phyloP scores from a whole-genome alignment of 1,139 yeast genomes.

The Candida tetrigidarum region DNA sequence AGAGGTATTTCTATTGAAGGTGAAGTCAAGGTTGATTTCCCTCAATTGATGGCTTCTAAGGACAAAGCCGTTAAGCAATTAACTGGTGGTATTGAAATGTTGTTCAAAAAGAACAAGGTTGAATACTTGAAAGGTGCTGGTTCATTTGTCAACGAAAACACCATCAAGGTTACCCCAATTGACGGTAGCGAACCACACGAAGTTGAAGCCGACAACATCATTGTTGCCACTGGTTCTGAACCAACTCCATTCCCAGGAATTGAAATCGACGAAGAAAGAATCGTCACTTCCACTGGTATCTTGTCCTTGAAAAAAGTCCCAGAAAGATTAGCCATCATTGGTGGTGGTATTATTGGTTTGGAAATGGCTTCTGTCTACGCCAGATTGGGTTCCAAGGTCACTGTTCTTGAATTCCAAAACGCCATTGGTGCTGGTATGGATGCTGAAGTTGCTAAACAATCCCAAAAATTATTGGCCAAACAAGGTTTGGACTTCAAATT shows the following conservation, averaged over 20 bases:
- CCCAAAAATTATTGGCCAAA: slow-evolving; percentile 89
- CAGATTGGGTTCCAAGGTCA: slow-evolving; percentile 94
- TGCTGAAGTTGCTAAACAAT: slow-evolving; percentile 86
- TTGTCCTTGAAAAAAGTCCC: slow-evolving; percentile 86
- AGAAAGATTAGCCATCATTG: slow-evolving; percentile 89
- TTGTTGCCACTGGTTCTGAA: slow-evolving; percentile 98
- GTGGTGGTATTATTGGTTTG: slow-evolving; percentile 99
- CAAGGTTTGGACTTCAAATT: slow-evolving; percentile 95
- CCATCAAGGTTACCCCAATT: slow-evolving; percentile 78
- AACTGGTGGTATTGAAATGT: slow-evolving; percentile 92
- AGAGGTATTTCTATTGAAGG: slow-evolving; percentile 90
- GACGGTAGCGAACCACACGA: slow-evolving; percentile 74
- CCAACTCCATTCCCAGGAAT: slow-evolving; percentile 99
- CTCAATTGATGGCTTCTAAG: slow-evolving; percentile 87
- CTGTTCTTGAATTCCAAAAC: slow-evolving; percentile 88
- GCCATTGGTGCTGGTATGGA: slow-evolving; percentile 98
- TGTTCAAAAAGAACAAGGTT: slow-evolving; percentile 95
- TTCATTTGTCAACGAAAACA: slow-evolving; percentile 81
- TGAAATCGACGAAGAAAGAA: slow-evolving; percentile 94
- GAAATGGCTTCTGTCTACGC: slow-evolving; percentile 99
- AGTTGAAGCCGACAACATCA: slow-evolving; percentile 82
- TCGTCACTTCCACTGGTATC: slow-evolving; percentile 95
- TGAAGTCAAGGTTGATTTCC: slow-evolving; percentile 75
- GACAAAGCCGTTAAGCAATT: slow-evolving; percentile 86
- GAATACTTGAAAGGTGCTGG: slow-evolving; percentile 95